Evolutionary conservation across 768 basidiomycete genomes (phyloP), one percentile per base, ranked within the genome.

Genomic region (Leucocoprinus leucothites): DNA sequence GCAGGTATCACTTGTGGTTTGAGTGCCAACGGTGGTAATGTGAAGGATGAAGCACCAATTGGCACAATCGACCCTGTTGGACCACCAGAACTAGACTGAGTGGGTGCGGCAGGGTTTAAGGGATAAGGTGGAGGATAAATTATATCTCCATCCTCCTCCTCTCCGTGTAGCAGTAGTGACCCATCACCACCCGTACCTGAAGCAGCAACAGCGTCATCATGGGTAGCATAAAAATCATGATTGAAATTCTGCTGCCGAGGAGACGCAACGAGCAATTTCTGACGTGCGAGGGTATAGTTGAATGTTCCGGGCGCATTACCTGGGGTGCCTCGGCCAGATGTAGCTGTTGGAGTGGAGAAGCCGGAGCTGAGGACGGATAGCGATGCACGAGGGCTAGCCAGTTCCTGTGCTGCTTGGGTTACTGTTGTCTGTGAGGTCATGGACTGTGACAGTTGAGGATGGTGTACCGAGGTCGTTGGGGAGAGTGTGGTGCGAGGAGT

Each of bases 301-400:
- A 82, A 82, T n/a, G 28, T 22, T 24, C 54, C 48, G 9, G 54
- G 41, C 68, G 69, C 9, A 76, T 71, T 1, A 75, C 42, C 34
- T 6, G 52, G 19, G 3, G 43, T 36, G n/a, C 52, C 52, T 38
- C 70, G 16, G 68, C 62, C 41, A 6, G 54, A 51, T 24, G 44
- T 28, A 21, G 78, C 77, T 0, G 77, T 74, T 4, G 83, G 79
- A 1, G 82, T 80, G 1, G 82, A 79, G 60, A 80, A 76, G 1
- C 82, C 82, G 16, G 83, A 81, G 4, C 78, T 79, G 1, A 76
- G 71, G 4, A 43, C 22, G 21, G 54, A 56, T 25, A 56, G 40
- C 14, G 54, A 25, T 25, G 41, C 19, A 2, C 47, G 54, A 36
- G 72, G 56, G 2, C 70, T 56, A 34, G 74, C 31, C 71, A 67